Evolutionary conservation across 2,329 filamentous ascomycete genomes (phyloP).

Genomic region (Pleurostoma richardsiae): DNA sequence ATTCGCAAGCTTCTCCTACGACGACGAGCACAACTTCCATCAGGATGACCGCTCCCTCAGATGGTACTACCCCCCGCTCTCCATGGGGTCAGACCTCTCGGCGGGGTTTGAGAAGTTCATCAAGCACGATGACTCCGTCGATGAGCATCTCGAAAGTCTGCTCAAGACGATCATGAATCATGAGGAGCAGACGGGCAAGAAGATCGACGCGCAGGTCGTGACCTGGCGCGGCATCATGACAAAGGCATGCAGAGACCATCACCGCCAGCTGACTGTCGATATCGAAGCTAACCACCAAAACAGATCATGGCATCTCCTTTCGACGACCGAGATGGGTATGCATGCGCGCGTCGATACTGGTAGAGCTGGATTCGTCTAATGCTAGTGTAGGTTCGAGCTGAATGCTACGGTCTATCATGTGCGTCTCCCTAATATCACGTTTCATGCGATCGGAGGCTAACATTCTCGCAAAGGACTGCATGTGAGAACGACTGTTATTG

Average conservation of each 20-base stretch:
- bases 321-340: constrained; percentile 72
- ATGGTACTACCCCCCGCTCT: constrained; percentile 76
- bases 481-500: constrained; percentile 33
- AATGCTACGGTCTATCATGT: constrained; percentile 90
- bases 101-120: constrained; percentile 77
- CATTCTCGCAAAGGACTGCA: constrained; percentile 37
- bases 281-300: neutral
- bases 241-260: constrained; percentile 55
- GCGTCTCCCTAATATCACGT: constrained; percentile 20
- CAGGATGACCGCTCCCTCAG: constrained; percentile 74
- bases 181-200: constrained; percentile 63
- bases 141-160: constrained; percentile 84
- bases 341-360: neutral
- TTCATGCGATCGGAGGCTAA: constrained; percentile 14
- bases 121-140: constrained; percentile 74
- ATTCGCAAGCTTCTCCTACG: constrained; percentile 90
- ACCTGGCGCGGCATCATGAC: constrained; percentile 99
- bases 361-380: neutral
- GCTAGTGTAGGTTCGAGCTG: constrained; percentile 74
- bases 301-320: constrained; percentile 84
- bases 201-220: constrained; percentile 71
- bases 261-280: neutral
- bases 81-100: constrained; percentile 67
- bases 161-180: constrained; percentile 69
- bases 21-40: constrained; percentile 72